These are phyloP conservation scores for Thraustotheca clavata DNA, from an alignment of 352 stramenopile species.

Conservation along the genomic window DNA sequence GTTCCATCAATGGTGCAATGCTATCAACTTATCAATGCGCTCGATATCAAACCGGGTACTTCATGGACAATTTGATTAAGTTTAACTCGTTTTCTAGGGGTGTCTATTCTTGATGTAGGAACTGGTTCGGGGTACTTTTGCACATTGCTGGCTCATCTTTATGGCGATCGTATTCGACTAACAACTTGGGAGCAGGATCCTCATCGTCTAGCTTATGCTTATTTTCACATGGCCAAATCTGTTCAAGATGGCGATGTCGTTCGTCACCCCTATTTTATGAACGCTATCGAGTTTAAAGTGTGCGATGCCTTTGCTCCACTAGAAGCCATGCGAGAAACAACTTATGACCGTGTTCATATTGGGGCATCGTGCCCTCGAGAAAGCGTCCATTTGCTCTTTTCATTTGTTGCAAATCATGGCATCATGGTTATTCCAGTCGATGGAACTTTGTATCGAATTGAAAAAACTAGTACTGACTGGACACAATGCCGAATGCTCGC, in stretches of 20 bases:
- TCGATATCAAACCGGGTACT: conserved; percentile 7
- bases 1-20: conserved; percentile 13
- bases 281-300: conserved; percentile 12
- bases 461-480: conserved; percentile 13
- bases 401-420: conserved; percentile 4
- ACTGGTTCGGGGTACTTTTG: conserved; percentile 20
- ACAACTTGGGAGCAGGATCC: conserved; percentile 17
- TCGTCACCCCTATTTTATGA: conserved; percentile 1
- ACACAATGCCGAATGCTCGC: neutral
- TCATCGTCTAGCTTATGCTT: conserved; percentile 14
- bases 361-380: conserved; percentile 13
- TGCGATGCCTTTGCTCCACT: conserved; percentile 15
- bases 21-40: conserved; percentile 5
- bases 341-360: conserved; percentile 16
- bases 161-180: neutral
- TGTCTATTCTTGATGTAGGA: conserved; percentile 12
- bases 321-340: neutral
- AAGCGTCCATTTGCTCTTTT: conserved; percentile 15
- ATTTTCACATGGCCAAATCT: conserved; percentile 16
- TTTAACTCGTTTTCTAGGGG: neutral
- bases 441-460: conserved; percentile 11
- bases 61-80: neutral
- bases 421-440: conserved; percentile 14
- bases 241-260: conserved; percentile 11
- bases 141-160: conserved; percentile 10